Evolutionary conservation across 495 filamentous ascomycete genomes (phyloP), one percentile per base, ranked within the genome.

Genomic region (Aspergillus nidulans): DNA sequence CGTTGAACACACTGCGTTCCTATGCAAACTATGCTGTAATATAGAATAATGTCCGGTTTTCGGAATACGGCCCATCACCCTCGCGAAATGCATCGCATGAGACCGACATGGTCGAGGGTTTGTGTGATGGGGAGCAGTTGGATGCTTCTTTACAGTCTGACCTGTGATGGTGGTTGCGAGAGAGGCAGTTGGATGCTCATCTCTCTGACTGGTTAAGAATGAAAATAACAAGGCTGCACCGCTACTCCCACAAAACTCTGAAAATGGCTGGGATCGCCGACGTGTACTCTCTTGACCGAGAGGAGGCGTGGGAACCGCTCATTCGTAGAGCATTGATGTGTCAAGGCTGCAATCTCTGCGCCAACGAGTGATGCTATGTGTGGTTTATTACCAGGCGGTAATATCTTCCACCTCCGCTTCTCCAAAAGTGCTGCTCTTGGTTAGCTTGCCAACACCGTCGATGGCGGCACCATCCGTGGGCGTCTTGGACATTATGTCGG

Each of bases 401-500:
- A 98, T 96, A 69, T 98, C 94, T 55, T 91, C 92, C 39, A 97
- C 92, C 73, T 98, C 92, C 2, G 90, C 90, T 72, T 96, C 91
- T 6, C 92, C 92, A 73, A 96, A 95, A 2, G 85, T 91, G 71
- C 90, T 95, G 55, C 75, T 90, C 76, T 92, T 95, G 13, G 78
- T 85, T 26, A 88, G 62, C 58, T 70, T 69, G 42, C 65, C 72
- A 48, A 76, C 69, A 23, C 68, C 74, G 18, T 71, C 68, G 13
- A 58, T 61, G 13, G 63, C 63, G 8, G 57, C 74, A 13, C 67
- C 79, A 8, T 76, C 74, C 19, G 66, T 61, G 13, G 67, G 80
- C 23, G 82, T 74, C 57, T 78, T 78, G 28, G 75, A 70, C 89
- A 96, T 96, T 50, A 97, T 88, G 59, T 95, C 87, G 4, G 91